Evolutionary conservation across 2,329 filamentous ascomycete species (phyloP).

Genomic region (Fusarium proliferatum): DNA sequence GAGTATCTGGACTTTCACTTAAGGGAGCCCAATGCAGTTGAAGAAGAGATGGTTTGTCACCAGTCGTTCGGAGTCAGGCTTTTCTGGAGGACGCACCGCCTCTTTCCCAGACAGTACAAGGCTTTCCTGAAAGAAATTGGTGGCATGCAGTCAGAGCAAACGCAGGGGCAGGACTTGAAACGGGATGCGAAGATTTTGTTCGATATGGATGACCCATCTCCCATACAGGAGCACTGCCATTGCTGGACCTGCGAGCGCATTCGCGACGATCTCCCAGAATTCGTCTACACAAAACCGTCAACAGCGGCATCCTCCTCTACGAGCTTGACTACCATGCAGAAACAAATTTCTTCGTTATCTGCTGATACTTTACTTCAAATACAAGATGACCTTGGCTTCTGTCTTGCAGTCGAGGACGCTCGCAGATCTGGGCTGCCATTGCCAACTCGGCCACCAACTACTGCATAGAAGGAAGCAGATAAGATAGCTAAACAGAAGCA

Average conservation of each 20-base stretch:
- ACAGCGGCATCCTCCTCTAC: not conserved
- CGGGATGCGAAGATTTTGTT: not conserved
- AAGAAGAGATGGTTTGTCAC: not conserved
- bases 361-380: constrained; percentile 17
- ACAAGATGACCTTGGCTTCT: constrained; percentile 29
- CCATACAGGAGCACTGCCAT: not conserved
- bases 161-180: not conserved
- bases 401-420: constrained; percentile 16
- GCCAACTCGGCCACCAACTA: constrained; percentile 12
- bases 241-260: constrained; percentile 33
- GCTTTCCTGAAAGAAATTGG: not conserved
- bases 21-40: not conserved
- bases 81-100: constrained; percentile 17
- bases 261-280: constrained; percentile 15
- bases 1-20: constrained; percentile 21
- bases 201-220: not conserved
- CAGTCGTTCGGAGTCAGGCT: constrained; percentile 14
- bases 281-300: not conserved
- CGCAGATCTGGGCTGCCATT: not conserved
- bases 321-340: not conserved
- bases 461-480: constrained; percentile 14
- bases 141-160: not conserved
- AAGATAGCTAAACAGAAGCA: constrained; percentile 2
- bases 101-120: constrained; percentile 17
- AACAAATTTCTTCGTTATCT: constrained; percentile 9